Conservation (phyloP, 805 yeast species). For the Zygotorulaspora danielsina region DNA sequence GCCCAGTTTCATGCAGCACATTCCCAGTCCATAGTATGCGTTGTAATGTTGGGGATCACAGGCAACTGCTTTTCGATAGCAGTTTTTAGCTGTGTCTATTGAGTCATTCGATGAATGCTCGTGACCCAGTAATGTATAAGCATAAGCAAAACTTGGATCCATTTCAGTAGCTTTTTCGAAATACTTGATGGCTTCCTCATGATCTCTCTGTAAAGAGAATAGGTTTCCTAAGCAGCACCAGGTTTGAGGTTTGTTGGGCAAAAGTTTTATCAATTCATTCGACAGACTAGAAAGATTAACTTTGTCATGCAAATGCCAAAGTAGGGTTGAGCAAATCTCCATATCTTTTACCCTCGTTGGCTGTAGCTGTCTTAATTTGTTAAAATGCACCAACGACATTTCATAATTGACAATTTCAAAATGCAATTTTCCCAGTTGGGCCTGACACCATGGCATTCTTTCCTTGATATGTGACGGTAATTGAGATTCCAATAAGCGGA, state of each 20-base stretch:
- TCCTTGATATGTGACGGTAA: conserved; percentile 56
- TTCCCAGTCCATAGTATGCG: conserved; percentile 93
- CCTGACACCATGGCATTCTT: conserved; percentile 80
- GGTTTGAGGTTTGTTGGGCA: conserved; percentile 67
- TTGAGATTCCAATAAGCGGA: conserved; percentile 51
- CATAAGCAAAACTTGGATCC: conserved; percentile 72
- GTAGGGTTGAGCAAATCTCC: conserved; percentile 84
- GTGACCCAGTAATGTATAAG: conserved; percentile 90
- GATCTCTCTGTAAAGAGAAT: conserved; percentile 75
- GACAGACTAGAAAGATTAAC: conserved; percentile 76
- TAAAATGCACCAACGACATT: conserved; percentile 63
- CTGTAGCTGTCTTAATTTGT: conserved; percentile 59
- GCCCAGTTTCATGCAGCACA: conserved; percentile 85
- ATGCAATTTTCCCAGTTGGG: conserved; percentile 73
- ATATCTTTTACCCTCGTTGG: conserved; percentile 79
- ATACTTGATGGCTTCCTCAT: conserved; percentile 84
- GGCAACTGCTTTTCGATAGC: conserved; percentile 73
- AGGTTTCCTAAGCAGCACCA: conserved; percentile 93
- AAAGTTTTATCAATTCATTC: conserved; percentile 67
- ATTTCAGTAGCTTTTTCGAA: conserved; percentile 72
- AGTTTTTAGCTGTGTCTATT: conserved; percentile 79
- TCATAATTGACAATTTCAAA: conserved; percentile 85
- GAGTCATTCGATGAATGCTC: conserved; percentile 86
- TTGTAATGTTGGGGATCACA: conserved; percentile 83
- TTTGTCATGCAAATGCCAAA: conserved; percentile 89